Percentiles rank a stretch among this genome's conserved stretches.
Conservation (phyloP, 371 early-diverging fungal genomes). For the Smittium culicis region DNA sequence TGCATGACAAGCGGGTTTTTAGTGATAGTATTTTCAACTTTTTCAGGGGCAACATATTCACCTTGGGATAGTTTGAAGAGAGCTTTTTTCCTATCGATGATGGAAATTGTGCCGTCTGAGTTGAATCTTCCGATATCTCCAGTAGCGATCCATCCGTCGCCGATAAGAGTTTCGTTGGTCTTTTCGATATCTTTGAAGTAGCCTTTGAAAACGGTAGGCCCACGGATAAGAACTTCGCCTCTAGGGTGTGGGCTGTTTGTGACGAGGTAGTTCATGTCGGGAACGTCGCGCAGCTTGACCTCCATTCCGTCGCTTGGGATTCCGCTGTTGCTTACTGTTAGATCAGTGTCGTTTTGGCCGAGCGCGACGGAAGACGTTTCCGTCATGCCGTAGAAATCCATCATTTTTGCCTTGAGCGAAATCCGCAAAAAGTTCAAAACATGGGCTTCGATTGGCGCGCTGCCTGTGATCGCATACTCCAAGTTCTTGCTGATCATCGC, state of each 20-base stretch:
- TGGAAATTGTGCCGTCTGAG: conserved; percentile 45
- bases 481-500: conserved; percentile 83
- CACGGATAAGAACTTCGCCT: conserved; percentile 87
- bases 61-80: conserved; percentile 95
- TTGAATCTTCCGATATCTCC: conserved; percentile 92
- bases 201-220: conserved; percentile 64
- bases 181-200: conserved; percentile 74
- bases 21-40: conserved; percentile 69
- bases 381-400: conserved; percentile 94
- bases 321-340: conserved; percentile 75
- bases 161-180: conserved; percentile 61
- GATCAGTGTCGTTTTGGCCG: conserved; percentile 37
- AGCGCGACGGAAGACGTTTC: conserved; percentile 61
- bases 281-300: conserved; percentile 80
- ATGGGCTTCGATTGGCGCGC: conserved; percentile 77
- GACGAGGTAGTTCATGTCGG: conserved; percentile 74
- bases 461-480: conserved; percentile 53
- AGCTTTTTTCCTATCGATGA: conserved; percentile 94
- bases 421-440: conserved; percentile 79
- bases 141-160: conserved; percentile 77
- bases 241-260: conserved; percentile 73
- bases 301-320: conserved; percentile 54
- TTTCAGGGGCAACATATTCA: conserved; percentile 97
- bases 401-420: conserved; percentile 64
- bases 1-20: conserved; percentile 53